Percentiles rank a stretch among this genome's conserved stretches.
These are phyloP conservation scores for Psilocybe cubensis DNA, from an alignment of 768 basidiomycete genomes.

Conservation along the genomic window DNA sequence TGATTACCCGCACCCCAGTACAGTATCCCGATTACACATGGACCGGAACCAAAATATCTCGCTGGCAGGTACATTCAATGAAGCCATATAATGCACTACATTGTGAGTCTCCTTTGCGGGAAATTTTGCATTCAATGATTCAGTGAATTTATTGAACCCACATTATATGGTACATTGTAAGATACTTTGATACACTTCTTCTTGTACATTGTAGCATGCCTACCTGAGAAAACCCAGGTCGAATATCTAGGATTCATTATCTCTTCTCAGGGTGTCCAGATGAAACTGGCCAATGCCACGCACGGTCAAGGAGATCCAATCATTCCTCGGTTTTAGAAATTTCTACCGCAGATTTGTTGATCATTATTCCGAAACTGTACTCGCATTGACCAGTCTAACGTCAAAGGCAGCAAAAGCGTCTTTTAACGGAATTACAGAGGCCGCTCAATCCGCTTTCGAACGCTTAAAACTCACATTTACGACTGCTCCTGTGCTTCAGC, in stretches of 20 bases:
- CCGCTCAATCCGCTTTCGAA: conserved; percentile 24
- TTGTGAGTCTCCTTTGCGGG: too few relatives aligned
- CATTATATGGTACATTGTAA: too few relatives aligned
- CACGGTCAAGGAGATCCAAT: conserved; percentile 32
- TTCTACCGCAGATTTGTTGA: conserved; percentile 47
- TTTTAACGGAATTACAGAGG: conserved; percentile 7
- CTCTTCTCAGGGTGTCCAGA: conserved; percentile 27
- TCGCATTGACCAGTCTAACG: conserved; percentile 29
- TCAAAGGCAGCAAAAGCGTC: conserved; percentile 14
- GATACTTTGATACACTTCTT: too few relatives aligned
- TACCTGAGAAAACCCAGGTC: conserved; percentile 37
- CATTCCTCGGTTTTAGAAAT: conserved; percentile 48
- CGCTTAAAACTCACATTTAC: conserved; percentile 29
- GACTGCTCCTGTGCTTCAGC: conserved; percentile 32
- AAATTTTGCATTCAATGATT: too few relatives aligned
- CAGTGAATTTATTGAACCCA: too few relatives aligned
- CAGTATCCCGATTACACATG: too few relatives aligned
- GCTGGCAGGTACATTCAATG: too few relatives aligned
- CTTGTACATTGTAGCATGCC: too few relatives aligned
- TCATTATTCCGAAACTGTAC: conserved; percentile 34
- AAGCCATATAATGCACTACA: too few relatives aligned
- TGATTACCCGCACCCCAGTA: too few relatives aligned
- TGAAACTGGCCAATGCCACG: conserved; percentile 42
- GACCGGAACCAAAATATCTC: too few relatives aligned
- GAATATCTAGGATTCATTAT: conserved; percentile 47